Evolutionary conservation across 495 filamentous ascomycete species (phyloP).

Genomic region (Staphylotrichum tortipilum): DNA sequence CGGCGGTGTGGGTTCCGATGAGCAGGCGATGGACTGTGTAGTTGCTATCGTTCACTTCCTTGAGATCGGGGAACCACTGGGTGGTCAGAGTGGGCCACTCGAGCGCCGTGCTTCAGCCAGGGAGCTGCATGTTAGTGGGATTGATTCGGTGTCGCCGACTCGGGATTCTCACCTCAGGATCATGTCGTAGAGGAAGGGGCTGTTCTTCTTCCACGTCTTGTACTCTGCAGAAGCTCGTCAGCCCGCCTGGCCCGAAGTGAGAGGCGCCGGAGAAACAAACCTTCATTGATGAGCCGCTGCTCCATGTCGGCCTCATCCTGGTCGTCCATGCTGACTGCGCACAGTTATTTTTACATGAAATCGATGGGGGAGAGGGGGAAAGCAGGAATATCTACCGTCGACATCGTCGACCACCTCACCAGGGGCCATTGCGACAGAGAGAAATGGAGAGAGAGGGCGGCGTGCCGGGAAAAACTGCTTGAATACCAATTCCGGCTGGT

Average conservation of each 20-base stretch:
- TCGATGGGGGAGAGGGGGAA: not conserved
- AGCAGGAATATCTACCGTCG: conserved; percentile 33
- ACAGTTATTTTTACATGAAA: conserved; percentile 14
- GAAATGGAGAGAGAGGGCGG: no score
- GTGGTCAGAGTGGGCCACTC: conserved; percentile 98
- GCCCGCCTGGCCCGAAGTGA: not conserved
- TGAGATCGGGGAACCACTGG: conserved; percentile 96
- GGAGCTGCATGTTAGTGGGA: not conserved
- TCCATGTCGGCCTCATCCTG: conserved; percentile 63
- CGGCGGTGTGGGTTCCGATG: conserved; percentile 90
- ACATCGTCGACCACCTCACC: conserved; percentile 43
- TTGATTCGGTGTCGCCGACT: not conserved
- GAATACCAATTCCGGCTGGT: no score
- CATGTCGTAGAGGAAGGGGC: conserved; percentile 95
- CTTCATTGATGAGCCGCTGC: conserved; percentile 90
- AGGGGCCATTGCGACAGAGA: conserved; percentile 30
- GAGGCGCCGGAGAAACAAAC: conserved; percentile 40
- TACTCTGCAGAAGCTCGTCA: conserved; percentile 62
- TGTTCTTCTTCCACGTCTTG: conserved; percentile 99
- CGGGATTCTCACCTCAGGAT: conserved; percentile 56
- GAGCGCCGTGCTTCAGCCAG: conserved; percentile 61
- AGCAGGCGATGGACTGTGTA: conserved; percentile 84
- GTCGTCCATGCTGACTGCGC: conserved; percentile 46
- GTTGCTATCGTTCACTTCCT: conserved; percentile 73
- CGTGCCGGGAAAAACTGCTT: no score